These are phyloP conservation scores for Coemansia sp. DNA, from an alignment of 192 early-diverging fungal species.

Conservation along the genomic window DNA sequence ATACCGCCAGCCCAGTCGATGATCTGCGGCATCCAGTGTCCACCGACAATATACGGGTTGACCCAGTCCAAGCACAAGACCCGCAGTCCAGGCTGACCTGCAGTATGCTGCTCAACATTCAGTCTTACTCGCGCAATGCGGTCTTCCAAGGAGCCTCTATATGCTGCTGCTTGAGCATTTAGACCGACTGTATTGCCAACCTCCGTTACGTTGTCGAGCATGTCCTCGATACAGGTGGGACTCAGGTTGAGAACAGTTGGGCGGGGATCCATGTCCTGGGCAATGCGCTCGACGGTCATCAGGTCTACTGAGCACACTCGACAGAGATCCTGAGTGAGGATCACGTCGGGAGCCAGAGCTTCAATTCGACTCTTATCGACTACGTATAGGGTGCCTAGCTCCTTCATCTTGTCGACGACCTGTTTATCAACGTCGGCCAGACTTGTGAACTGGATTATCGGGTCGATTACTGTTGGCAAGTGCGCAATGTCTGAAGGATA, in stretches of 20 bases:
- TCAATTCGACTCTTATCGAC: conserved; percentile 47
- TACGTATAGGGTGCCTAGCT: conserved; percentile 58
- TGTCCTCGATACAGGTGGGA: conserved; percentile 55
- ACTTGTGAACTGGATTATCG: conserved; percentile 14
- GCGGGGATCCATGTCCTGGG: conserved; percentile 46
- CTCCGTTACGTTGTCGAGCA: conserved; percentile 52
- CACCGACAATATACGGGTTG: conserved; percentile 56
- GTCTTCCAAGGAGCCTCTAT: background rate
- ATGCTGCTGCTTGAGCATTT: conserved; percentile 14
- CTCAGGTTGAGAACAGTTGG: conserved; percentile 61
- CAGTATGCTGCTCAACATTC: background rate
- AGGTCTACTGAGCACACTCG: conserved; percentile 64
- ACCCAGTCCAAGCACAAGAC: conserved; percentile 62
- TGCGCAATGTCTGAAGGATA: conserved; percentile 14
- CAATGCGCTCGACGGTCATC: conserved; percentile 59
- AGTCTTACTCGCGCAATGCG: background rate
- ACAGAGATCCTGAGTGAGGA: conserved; percentile 60
- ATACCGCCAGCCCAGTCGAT: conserved; percentile 59
- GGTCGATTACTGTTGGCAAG: conserved; percentile 20
- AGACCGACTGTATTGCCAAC: conserved; percentile 55
- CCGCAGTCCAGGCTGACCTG: conserved; percentile 6
- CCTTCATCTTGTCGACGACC: conserved; percentile 44
- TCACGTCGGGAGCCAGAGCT: conserved; percentile 50
- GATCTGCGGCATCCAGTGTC: conserved; percentile 62
- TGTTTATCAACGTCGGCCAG: conserved; percentile 52